A percentile compares a stretch with the other conserved stretches of the same genome.
Evolutionary conservation across 805 yeast genomes (phyloP).

Genomic region (Metschnikowia picachoensis): DNA sequence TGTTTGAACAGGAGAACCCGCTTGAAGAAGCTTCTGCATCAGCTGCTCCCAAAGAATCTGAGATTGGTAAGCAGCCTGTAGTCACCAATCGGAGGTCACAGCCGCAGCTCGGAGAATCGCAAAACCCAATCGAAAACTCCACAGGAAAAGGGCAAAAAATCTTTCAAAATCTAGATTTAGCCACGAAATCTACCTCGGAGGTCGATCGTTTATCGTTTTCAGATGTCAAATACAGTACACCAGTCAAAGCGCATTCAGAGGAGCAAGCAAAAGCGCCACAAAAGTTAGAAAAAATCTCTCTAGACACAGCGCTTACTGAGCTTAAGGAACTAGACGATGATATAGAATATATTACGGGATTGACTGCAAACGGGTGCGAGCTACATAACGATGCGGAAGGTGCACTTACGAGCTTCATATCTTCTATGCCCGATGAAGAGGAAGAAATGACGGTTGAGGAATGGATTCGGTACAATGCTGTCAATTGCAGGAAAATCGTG

Average conservation of each 20-base stretch:
- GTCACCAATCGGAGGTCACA: too few species aligned
- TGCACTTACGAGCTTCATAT: conserved; percentile 56
- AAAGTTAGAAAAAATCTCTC: not conserved
- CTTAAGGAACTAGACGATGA: conserved; percentile 30
- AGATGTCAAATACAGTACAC: conserved; percentile 15
- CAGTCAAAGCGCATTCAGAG: conserved; percentile 1
- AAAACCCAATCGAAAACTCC: too few species aligned
- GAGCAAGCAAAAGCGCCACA: too few species aligned
- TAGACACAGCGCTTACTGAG: conserved; percentile 8
- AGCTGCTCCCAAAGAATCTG: too few species aligned
- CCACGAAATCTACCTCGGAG: not conserved
- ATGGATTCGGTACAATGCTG: conserved; percentile 61
- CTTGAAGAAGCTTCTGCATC: too few species aligned
- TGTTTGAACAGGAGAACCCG: too few species aligned
- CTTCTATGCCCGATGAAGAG: conserved; percentile 67
- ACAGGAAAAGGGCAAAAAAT: too few species aligned
- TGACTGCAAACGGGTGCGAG: conserved; percentile 36
- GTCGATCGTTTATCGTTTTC: conserved; percentile 7
- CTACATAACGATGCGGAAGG: conserved; percentile 66
- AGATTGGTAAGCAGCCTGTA: too few species aligned
- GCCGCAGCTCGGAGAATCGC: too few species aligned
- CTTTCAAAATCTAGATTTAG: too few species aligned
- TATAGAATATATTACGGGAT: conserved; percentile 28
- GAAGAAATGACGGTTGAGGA: conserved; percentile 64
- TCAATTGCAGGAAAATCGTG: conserved; percentile 48